Percentiles rank a stretch among this genome's conserved stretches.
Conservation (phyloP, 306 rosid genomes). For the Canavalia ensiformis region DNA sequence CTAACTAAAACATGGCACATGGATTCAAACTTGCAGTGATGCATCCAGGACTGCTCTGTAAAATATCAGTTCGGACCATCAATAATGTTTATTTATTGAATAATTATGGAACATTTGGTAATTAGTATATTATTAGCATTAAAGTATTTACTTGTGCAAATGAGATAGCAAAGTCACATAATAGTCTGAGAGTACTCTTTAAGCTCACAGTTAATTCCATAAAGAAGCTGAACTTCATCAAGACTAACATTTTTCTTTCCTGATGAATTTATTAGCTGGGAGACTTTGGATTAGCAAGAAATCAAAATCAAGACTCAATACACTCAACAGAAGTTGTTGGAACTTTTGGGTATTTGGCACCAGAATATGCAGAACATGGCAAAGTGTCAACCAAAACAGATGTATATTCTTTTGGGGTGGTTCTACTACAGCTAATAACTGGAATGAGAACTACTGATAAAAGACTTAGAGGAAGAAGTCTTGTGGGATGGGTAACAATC, state of each 20-base stretch:
- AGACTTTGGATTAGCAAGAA: conserved; percentile 90
- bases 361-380: conserved; percentile 93
- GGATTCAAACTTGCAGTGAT: conserved; percentile 1
- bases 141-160: neutral
- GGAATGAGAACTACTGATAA: conserved; percentile 78
- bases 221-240: conserved; percentile 11
- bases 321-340: conserved; percentile 79
- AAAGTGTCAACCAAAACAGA: conserved; percentile 84
- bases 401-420: conserved; percentile 90
- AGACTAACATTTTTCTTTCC: conserved; percentile 44
- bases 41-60: neutral
- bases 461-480: conserved; percentile 81
- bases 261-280: conserved; percentile 65
- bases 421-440: conserved; percentile 82
- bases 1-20: conserved; percentile 9
- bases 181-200: neutral
- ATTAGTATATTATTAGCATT: neutral
- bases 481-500: conserved; percentile 87
- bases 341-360: conserved; percentile 88
- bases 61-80: neutral
- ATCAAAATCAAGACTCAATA: conserved; percentile 59
- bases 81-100: neutral
- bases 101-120: neutral
- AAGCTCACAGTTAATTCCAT: neutral
- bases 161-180: conserved; percentile 3